Evolutionary conservation across 768 basidiomycete genomes (phyloP), one percentile per base, ranked within the genome.

Genomic region (Termitomyces bulborhizus): DNA sequence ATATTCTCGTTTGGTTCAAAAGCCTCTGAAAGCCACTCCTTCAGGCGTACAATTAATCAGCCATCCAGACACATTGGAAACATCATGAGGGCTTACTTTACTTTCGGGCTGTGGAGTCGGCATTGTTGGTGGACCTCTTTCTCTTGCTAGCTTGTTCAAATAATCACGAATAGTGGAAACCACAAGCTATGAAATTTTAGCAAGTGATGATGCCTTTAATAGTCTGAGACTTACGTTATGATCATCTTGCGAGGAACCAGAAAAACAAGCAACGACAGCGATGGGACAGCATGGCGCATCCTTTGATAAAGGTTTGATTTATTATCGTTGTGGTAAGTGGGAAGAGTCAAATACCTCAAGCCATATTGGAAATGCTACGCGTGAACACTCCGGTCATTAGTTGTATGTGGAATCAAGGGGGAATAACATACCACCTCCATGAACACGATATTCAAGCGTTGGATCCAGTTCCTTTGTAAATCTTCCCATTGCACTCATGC

Each of bases 241-340:
- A 66, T 92, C 90, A 54, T 92, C 90, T 53, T 81, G 76, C 45
- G 85, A 88, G 42, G 88, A 88, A 27, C 90, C 90, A 15, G 90
- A 91, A 68, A 88, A 91, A 60, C 85, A 87, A 4, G 85, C 89
- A 27, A 80, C 83, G 16, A 91, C 71, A 6, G 84, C 90, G 54
- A 92, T 89, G 1, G 90, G 90, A 66, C 88, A 89, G 62, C 87
- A 89, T n/a, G 80, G 83, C 13, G 86, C 87, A 57, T 88, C 90
- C 90, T 92, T 55, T 36, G 15, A 50, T 9, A 18, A 47, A 32
- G 18, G 24, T 41, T 54, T 46, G 46, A 37, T 49, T 55, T 27
- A 49, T 46, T 9, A 52, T 51, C 36, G 46, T 11, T 54, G 45
- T 11, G 24, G 9, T 31, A 9, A 18, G 18, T 24, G n/a, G 37